Percentiles rank a stretch among this genome's conserved stretches.
phyloP scores from a whole-genome alignment of 331 rosid species.

The Acacia concinna region DNA sequence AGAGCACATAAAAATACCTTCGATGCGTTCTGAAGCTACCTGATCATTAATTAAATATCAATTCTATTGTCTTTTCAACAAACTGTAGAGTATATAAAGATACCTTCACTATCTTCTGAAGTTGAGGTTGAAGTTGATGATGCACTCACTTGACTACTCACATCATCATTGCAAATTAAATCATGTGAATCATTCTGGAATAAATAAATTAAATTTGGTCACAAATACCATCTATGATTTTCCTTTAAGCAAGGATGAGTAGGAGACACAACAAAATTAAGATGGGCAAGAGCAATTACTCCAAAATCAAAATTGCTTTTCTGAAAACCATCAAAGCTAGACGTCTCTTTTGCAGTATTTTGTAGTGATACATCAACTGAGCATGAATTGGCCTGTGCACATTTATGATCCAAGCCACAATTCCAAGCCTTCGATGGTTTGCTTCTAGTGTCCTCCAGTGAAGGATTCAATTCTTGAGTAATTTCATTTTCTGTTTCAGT shows the following conservation, averaged over 20 bases:
- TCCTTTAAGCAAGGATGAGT: not conserved
- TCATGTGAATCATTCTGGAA: constrained; percentile 38
- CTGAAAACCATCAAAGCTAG: constrained; percentile 20
- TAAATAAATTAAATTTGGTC: constrained; percentile 22
- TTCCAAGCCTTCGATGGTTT: constrained; percentile 34
- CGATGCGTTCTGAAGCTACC: constrained; percentile 18
- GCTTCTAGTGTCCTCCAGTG: constrained; percentile 13
- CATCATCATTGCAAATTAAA: constrained; percentile 36
- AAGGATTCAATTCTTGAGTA: constrained; percentile 28
- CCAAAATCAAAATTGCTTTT: constrained; percentile 28
- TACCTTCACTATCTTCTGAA: constrained; percentile 42
- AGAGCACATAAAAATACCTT: constrained; percentile 35
- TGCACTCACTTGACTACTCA: constrained; percentile 23
- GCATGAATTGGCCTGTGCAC: constrained; percentile 13
- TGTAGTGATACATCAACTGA: constrained; percentile 5
- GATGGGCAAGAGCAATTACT: constrained; percentile 39
- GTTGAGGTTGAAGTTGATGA: constrained; percentile 39
- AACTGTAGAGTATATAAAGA: constrained; percentile 1
- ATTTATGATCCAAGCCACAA: constrained; percentile 16
- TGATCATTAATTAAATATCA: not conserved
- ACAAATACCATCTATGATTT: constrained; percentile 12
- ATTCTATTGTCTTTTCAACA: not conserved
- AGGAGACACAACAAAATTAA: not conserved
- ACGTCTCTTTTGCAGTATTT: constrained; percentile 32
- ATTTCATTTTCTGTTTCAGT: constrained; percentile 19